A percentile compares a stretch with the other conserved stretches of the same genome.
Evolutionary conservation across 495 filamentous ascomycete species (phyloP).

Genomic region (Hypoxylon lienhwacheense): DNA sequence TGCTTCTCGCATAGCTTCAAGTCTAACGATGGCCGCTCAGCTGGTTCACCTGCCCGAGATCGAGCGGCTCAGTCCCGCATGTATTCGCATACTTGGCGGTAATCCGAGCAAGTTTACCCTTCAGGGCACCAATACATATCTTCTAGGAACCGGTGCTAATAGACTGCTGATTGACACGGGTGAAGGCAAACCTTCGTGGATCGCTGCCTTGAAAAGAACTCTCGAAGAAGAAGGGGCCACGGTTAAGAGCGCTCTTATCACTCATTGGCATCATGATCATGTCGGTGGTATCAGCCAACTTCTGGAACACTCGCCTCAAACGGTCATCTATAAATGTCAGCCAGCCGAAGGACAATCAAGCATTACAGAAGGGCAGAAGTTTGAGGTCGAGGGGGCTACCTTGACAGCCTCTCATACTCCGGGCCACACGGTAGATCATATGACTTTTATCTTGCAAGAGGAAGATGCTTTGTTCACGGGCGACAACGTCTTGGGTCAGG

Average conservation of each 20-base stretch:
- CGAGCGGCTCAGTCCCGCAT: constrained; percentile 63
- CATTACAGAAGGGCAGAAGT: constrained; percentile 72
- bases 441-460: constrained; percentile 71
- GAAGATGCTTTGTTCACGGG: constrained; percentile 90
- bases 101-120: constrained; percentile 75
- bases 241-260: constrained; percentile 68
- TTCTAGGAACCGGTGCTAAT: constrained; percentile 68
- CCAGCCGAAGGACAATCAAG: constrained; percentile 53
- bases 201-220: constrained; percentile 58
- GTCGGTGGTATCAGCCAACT: constrained; percentile 72
- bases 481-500: constrained; percentile 93
- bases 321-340: constrained; percentile 55
- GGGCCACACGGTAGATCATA: constrained; percentile 86
- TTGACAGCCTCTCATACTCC: constrained; percentile 76
- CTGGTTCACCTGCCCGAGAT: constrained; percentile 61
- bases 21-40: constrained; percentile 40
- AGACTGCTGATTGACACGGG: constrained; percentile 82
- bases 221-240: constrained; percentile 67
- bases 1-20: constrained; percentile 27
- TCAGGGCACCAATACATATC: constrained; percentile 80
- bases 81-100: constrained; percentile 75
- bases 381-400: constrained; percentile 73
- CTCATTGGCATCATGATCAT: constrained; percentile 93
- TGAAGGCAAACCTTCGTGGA: constrained; percentile 66
- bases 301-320: constrained; percentile 60